Evolutionary conservation across 192 early-diverging fungal genomes (phyloP), one percentile per base, ranked within the genome.

Genomic region (Backusella circina): DNA sequence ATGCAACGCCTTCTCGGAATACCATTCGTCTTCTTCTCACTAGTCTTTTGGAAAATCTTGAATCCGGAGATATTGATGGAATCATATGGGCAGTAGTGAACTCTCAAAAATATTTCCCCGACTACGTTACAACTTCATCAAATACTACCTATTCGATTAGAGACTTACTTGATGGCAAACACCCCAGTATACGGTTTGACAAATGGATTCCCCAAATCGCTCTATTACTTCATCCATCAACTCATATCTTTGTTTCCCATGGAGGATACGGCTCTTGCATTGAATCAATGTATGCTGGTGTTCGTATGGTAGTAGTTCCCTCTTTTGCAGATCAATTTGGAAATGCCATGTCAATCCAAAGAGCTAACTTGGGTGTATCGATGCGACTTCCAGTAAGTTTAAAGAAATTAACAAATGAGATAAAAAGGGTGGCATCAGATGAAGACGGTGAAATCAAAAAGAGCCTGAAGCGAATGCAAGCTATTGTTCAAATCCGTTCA

Each of bases 261-360:
- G 75, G 75, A 2, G 84, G 81, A 16, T 18, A 38, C 3, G 70
- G 44, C 2, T 83, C 81, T 15, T 15, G 70, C 13, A 33, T 77
- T 35, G 84, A 84, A 74, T 57, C 75, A 2, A 33, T 84, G 1
- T 83, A 73, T 67, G 39, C 67, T 30, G 73, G 76, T 28, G 74
- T 50, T n/a, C 81, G 65, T 0, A 68, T 83, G 67, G 6, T 84
- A 10, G 26, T 75, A 7, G 66, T 73, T 12, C 84, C 81, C 16
- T 80, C 77, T 16, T 74, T 71, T 64, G 73, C 70, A 9, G 80
- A 80, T 50, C 78, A 84, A 28, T 70, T 70, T 16, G 18, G 21
- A 9, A 84, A 70, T 30, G 37, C 38, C 10, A 30, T 70, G 2
- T 13, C 12, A 5, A 31, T 70, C 38, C 38, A 70, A 32, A 28